Conservation (phyloP, 345 rosid species). For the Isatis tinctoria region DNA sequence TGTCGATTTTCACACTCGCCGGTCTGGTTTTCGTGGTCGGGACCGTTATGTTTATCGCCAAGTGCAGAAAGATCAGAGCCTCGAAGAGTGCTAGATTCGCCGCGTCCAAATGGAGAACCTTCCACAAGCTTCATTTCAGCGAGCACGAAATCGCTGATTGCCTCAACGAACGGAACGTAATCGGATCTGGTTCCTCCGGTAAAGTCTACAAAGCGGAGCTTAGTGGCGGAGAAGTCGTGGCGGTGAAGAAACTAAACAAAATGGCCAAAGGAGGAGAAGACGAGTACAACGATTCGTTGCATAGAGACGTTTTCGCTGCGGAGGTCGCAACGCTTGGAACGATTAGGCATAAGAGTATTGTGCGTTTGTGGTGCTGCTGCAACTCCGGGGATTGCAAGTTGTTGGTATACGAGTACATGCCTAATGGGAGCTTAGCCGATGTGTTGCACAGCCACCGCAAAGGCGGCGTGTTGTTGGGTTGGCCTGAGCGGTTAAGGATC, state of each 20-base stretch:
- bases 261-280: conserved; percentile 36
- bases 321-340: conserved; percentile 86
- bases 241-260: conserved; percentile 71
- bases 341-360: conserved; percentile 87
- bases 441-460: conserved; percentile 48
- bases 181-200: conserved; percentile 83
- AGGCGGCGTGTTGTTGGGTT: conserved; percentile 46
- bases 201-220: conserved; percentile 79
- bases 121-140: conserved; percentile 77
- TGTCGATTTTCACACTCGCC: conserved; percentile 52
- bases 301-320: conserved; percentile 42
- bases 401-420: conserved; percentile 90
- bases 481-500: conserved; percentile 68
- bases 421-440: conserved; percentile 86
- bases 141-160: conserved; percentile 56
- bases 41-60: conserved; percentile 54
- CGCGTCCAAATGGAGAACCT: conserved; percentile 70
- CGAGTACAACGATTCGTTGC: conserved; percentile 27
- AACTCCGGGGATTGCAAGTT: conserved; percentile 55
- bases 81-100: conserved; percentile 31
- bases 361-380: conserved; percentile 84
- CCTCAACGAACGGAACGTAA: conserved; percentile 65
- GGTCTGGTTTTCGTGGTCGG: conserved; percentile 52
- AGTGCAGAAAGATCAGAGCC: conserved; percentile 44
- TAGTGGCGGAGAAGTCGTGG: conserved; percentile 63